phyloP scores from a whole-genome alignment of 2,329 filamentous ascomycete genomes.

The Fusarium proliferatum region DNA sequence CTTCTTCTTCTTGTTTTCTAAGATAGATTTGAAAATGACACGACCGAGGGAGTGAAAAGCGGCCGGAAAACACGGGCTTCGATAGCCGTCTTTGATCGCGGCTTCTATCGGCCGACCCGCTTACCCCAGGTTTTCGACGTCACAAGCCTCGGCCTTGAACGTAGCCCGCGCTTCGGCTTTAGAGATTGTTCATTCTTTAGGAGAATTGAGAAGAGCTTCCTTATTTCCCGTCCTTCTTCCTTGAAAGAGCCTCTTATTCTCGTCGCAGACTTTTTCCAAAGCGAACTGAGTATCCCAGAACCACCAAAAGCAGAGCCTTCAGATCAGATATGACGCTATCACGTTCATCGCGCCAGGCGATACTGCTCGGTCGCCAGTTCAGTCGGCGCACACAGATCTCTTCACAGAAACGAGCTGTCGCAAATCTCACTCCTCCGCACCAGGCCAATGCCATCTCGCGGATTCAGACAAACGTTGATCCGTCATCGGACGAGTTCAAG shows the following conservation, averaged over 20 bases:
- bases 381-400: constrained; percentile 49
- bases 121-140: constrained; percentile 47
- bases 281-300: background rate
- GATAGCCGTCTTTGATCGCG: constrained; percentile 30
- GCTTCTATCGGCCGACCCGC: constrained; percentile 40
- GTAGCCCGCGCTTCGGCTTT: constrained; percentile 29
- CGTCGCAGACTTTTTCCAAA: background rate
- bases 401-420: constrained; percentile 59
- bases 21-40: background rate
- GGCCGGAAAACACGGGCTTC: constrained; percentile 36
- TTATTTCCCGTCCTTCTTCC: background rate
- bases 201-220: constrained; percentile 19
- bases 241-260: constrained; percentile 21
- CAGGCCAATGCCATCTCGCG: constrained; percentile 87
- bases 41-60: constrained; percentile 34
- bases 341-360: constrained; percentile 58
- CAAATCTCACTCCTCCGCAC: constrained; percentile 82
- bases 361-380: constrained; percentile 52
- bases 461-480: constrained; percentile 80
- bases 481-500: constrained; percentile 79
- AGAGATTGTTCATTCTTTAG: constrained; percentile 1
- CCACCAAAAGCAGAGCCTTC: background rate
- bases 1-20: background rate
- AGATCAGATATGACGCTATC: constrained; percentile 58
- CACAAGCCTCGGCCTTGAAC: constrained; percentile 43